Conservation (phyloP, 306 rosid species). For the Hippophae tibetana region DNA sequence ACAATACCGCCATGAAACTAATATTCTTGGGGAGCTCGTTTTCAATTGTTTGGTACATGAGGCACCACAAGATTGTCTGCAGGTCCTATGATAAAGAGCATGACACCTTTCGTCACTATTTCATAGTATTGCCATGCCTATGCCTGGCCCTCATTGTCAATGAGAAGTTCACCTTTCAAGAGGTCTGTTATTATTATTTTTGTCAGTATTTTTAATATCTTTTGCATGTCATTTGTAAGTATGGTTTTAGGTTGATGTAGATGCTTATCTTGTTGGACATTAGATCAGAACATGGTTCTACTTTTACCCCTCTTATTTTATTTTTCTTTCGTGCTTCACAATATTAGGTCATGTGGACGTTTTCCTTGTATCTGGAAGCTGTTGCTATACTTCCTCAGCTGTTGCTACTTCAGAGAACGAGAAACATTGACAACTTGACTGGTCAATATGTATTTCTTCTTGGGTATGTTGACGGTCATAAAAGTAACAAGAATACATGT, state of each 20-base stretch:
- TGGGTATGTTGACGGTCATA: conserved; percentile 42
- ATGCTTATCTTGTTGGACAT: too few species aligned
- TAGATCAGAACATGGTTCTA: too few species aligned
- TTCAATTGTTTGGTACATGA: conserved; percentile 87
- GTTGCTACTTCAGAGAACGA: conserved; percentile 71
- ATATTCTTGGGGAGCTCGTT: conserved; percentile 85
- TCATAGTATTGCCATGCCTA: conserved; percentile 62
- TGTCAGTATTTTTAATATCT: not conserved
- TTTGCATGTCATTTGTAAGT: not conserved
- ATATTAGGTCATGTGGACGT: conserved; percentile 76
- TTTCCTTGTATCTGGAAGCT: conserved; percentile 80
- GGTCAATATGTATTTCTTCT: conserved; percentile 86
- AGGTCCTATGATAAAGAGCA: conserved; percentile 87
- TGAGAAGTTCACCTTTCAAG: conserved; percentile 65
- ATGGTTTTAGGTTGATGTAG: too few species aligned
- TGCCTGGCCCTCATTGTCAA: conserved; percentile 54
- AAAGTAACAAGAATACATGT: not conserved
- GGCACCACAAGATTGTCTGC: conserved; percentile 74
- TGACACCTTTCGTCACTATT: conserved; percentile 71
- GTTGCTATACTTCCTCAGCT: conserved; percentile 91
- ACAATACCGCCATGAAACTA: conserved; percentile 71
- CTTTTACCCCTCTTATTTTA: not conserved
- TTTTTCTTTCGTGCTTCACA: conserved; percentile 10
- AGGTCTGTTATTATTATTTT: conserved; percentile 35
- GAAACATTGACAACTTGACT: conserved; percentile 88